Evolutionary conservation across 164 flowering plant genomes (phyloP), one percentile per base, ranked within the genome.

Genomic region (Nymphaea colorata): DNA sequence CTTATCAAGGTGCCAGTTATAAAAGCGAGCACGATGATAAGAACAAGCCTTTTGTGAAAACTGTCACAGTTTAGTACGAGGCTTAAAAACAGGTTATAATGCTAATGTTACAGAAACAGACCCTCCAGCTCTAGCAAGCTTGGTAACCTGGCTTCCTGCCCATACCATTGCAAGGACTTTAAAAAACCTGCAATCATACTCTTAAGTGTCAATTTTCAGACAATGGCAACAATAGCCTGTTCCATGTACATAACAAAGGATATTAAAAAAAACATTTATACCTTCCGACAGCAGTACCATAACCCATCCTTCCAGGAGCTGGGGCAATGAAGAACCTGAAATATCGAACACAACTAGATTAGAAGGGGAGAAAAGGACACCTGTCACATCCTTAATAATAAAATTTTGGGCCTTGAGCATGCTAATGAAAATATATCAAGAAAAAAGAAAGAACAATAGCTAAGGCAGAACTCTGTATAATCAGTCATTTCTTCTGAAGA

Each of bases 131-230:
- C 94, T 78, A 18, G 75, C 47, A 74, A 89, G 80, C 78, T 91
- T 91, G 6, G 98, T 91, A 25, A 89, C 96, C 69, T 91, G 98
- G 74, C 98, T 91, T 68, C 98, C 96, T 64, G 96, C 91, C 98
- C 96, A 91, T 17, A 89, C 93, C 89, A 83, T 84, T 55, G 96
- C 93, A 90, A 87, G 81, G 68, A 89, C 68, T 79, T 91, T 89
- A 66, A 91, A 65, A 80, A 91, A 91, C 76, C 97, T 91, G 86
- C 73, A 80, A 65, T 45, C 11, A 5, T 5, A 5, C 53, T 5
- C 53, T 10, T 5, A 45, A 10, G 53, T 45, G 11, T 45, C 36
- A 45, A 45, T 1, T 45, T 45, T 45, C 53, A 45, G 53, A 45
- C 11, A 5, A 10, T 45, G 36, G 11, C 53, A 45, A 5, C 7